These are phyloP conservation scores for Citrus glauca DNA, from an alignment of 345 rosid genomes.

Conservation along the genomic window DNA sequence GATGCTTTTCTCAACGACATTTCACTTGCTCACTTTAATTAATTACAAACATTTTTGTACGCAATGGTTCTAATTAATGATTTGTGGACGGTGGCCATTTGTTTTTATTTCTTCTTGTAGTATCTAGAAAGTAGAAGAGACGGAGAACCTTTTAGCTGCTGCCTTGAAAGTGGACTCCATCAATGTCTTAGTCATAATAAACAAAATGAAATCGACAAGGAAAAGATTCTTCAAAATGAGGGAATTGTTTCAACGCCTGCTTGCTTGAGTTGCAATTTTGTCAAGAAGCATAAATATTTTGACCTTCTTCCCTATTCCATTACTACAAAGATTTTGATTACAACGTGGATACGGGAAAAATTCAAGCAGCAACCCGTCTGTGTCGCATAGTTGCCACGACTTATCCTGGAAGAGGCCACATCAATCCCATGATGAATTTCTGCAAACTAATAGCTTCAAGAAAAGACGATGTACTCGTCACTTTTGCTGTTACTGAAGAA, in stretches of 20 bases:
- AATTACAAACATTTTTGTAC: not conserved
- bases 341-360: not conserved
- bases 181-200: too few species aligned
- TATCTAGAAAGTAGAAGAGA: not conserved
- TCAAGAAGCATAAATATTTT: too few species aligned
- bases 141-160: not conserved
- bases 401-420: conserved; percentile 71
- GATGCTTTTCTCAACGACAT: not conserved
- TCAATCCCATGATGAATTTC: conserved; percentile 71
- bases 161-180: too few species aligned
- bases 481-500: conserved; percentile 68
- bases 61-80: not conserved
- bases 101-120: not conserved
- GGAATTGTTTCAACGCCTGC: too few species aligned
- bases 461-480: conserved; percentile 35
- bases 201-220: too few species aligned
- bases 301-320: too few species aligned
- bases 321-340: too few species aligned
- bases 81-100: not conserved
- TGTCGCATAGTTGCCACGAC: conserved; percentile 59
- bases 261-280: too few species aligned
- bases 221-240: too few species aligned
- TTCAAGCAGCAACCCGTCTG: not conserved
- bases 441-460: conserved; percentile 39
- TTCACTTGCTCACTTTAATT: not conserved